Evolutionary conservation across 345 rosid genomes (phyloP), one percentile per base, ranked within the genome.

Genomic region (Fremontodendron californicum): DNA sequence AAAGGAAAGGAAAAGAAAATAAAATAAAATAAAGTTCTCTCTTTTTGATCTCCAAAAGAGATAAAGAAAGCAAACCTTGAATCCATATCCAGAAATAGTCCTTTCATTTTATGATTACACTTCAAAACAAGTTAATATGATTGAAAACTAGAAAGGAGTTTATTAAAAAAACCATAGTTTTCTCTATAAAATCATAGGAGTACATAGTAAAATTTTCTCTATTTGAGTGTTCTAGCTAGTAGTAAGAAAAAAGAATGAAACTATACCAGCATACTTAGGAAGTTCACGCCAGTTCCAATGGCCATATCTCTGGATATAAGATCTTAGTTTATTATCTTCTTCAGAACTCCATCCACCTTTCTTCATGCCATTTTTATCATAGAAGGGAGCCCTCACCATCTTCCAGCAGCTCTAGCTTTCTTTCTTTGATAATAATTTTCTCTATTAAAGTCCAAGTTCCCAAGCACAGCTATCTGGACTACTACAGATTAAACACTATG

Each of bases 341-440:
- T 86, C 85, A 35, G 10, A 11, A 64, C 81, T 79, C 88, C 88
- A 86, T 2, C 80, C 80, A 8, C 88, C 88, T 73, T 69, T 83
- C 83, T 78, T 86, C 31, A 69, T 10, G 42, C 88, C 86, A 78
- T 83, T 81, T 43, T 79, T 54, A 52, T 81, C 86, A 48, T 67
- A 43, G 5, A 51, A 71, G 19, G 82, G 73, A 33, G 83, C 66
- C 75, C 79, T 83, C 52, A 86, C 88, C 88, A 83, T 86, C 21
- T 76, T 45, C 49, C 11, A 54, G 52, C 12, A 60, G 35, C 15
- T 13, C 6, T 3, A 33, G 18, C 5, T 19, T 5, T 37, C 11
- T 65, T n/a, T 18, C 71, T 75, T 29, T 19, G 18, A 16, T 9
- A 33, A 3, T 19, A 39, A 35, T 40, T 39, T n/a, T 15, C 54